phyloP scores from a whole-genome alignment of 1,284 basidiomycete species.

The Somion occarium region DNA sequence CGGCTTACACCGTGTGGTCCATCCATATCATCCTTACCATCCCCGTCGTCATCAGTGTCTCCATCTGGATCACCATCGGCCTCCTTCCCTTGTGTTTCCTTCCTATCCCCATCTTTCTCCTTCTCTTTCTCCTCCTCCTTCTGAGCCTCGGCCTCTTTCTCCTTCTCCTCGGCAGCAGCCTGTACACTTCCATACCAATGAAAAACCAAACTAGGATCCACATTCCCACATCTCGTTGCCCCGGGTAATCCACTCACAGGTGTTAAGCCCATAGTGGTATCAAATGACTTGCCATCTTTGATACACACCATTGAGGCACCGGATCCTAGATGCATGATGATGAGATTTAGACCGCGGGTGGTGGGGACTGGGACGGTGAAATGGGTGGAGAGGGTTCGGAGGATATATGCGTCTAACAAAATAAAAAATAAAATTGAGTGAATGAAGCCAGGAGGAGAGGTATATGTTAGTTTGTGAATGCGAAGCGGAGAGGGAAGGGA shows the following conservation, averaged over 20 bases:
- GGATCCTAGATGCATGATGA: slow-evolving; percentile 81
- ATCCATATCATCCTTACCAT: neutral
- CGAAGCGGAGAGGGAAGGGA: slow-evolving; percentile 24
- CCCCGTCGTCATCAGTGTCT: neutral
- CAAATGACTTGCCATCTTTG: slow-evolving; percentile 63
- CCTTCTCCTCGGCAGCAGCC: neutral
- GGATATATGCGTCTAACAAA: slow-evolving; percentile 51
- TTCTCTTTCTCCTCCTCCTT: too few relatives aligned
- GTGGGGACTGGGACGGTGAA: neutral
- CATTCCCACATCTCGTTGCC: slow-evolving; percentile 76
- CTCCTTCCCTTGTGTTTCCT: too few relatives aligned
- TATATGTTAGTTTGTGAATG: slow-evolving; percentile 14
- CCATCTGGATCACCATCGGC: too few relatives aligned
- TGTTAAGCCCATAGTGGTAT: slow-evolving; percentile 83
- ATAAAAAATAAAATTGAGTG: slow-evolving; percentile 37
- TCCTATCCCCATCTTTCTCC: neutral
- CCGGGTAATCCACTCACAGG: slow-evolving; percentile 79
- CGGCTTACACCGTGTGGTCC: slow-evolving; percentile 30
- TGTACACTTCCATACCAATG: slow-evolving; percentile 38
- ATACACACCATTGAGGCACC: slow-evolving; percentile 81
- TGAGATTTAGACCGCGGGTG: slow-evolving; percentile 47
- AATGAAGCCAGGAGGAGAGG: slow-evolving; percentile 38
- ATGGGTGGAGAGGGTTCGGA: slow-evolving; percentile 36
- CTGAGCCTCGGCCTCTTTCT: neutral
- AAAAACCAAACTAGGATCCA: slow-evolving; percentile 85